Base-by-base conservation (phyloP, 352 stramenopile species). In the Phytophthora syringae region DNA sequence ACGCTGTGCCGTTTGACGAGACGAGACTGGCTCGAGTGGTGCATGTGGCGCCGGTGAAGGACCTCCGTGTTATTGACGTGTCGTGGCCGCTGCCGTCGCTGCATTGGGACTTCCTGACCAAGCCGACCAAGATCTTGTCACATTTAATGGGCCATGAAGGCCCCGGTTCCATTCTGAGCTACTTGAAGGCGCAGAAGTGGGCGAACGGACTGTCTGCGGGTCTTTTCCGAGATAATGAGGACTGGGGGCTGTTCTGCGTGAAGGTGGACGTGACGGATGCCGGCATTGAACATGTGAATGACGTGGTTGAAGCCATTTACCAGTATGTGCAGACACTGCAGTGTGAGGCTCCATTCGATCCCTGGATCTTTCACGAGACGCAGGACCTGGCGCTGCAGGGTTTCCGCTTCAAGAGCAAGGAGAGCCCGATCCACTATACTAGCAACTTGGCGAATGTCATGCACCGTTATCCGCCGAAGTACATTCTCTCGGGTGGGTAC, bases 131-230 rank as follows among this genome's bases (percentile, higher is more conserved):
- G 53, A 96, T 98, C 63, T 72, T 98, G 30, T 87, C 84, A 25
- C 93, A 98, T 67, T 75, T 99, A 16, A 74, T 99, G 27, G 97
- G 97, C 0, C 94, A 99, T 68, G 97, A 99, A 86, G 94, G 90
- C 18, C 72, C 72, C 0, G 93, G 92, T 12, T 99, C 94, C 1
- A 82, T 99, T 43, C 57, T 99, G 24, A 97, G 90, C 27, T 94
- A 93, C 60, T 70, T 99, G 28, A 98, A 98, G 69, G 52, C 67
- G 5, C 70, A 88, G 25, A 84, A 92, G 52, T 92, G 82, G 82
- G 84, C 80, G 2, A 79, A 95, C 80, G 77, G 88, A 45, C 68
- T 92, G 12, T 84, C 67, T 0, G 78, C 81, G 6, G 86, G 81
- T 5, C 74, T 92, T n/a, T 82, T 73, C 28, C 74, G 80, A 13